These are phyloP conservation scores for Solanum phureja DNA, from an alignment of 257 asterid species.

Conservation along the genomic window DNA sequence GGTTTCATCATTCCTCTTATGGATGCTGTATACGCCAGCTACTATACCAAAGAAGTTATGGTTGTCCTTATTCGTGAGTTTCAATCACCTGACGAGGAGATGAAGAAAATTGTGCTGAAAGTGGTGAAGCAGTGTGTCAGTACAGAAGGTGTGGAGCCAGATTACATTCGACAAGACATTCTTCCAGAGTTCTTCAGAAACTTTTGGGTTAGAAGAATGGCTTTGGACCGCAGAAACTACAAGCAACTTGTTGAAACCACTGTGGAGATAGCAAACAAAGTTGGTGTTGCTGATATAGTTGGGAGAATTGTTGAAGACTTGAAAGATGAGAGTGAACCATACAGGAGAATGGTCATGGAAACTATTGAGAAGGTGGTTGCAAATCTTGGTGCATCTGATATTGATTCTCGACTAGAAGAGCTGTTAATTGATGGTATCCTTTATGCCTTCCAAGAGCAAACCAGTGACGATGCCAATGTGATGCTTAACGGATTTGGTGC, in stretches of 20 bases:
- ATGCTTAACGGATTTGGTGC: slow-evolving; percentile 97
- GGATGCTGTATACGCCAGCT: slow-evolving; percentile 92
- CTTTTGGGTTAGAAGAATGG: slow-evolving; percentile 94
- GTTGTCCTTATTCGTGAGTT: slow-evolving; percentile 79
- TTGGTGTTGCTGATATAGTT: slow-evolving; percentile 83
- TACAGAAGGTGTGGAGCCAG: slow-evolving; percentile 90
- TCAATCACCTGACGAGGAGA: slow-evolving; percentile 94
- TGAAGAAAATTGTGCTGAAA: slow-evolving; percentile 90
- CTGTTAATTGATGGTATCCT: slow-evolving; percentile 79
- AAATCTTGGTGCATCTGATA: slow-evolving; percentile 82
- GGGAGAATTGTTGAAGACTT: slow-evolving; percentile 83
- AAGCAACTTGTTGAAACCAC: slow-evolving; percentile 88
- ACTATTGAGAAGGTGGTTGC: slow-evolving; percentile 92
- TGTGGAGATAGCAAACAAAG: slow-evolving; percentile 85
- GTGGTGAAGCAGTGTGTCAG: slow-evolving; percentile 95
- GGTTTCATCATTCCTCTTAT: slow-evolving; percentile 91
- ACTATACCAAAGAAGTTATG: slow-evolving; percentile 90
- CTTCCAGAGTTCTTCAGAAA: slow-evolving; percentile 90
- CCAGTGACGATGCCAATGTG: slow-evolving; percentile 89
- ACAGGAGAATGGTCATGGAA: slow-evolving; percentile 95
- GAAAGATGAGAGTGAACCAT: slow-evolving; percentile 91
- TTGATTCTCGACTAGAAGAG: slow-evolving; percentile 78
- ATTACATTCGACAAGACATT: slow-evolving; percentile 67
- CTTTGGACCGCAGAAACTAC: slow-evolving; percentile 81
- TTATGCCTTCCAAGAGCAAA: slow-evolving; percentile 90